phyloP scores from a whole-genome alignment of 441 rosid species.

The Erodium moschatum region DNA sequence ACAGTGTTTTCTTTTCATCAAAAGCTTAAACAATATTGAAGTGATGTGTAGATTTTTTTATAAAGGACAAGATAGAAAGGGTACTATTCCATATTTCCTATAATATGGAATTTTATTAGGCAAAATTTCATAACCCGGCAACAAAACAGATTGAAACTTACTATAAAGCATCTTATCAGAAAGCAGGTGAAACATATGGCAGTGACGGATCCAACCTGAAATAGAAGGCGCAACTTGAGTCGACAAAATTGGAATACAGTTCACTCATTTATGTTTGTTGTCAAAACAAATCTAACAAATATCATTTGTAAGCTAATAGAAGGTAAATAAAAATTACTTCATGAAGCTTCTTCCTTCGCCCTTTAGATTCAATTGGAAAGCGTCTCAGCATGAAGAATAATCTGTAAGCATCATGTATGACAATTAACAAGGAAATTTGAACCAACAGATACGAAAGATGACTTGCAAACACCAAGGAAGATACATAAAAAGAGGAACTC shows the following conservation, averaged over 20 bases:
- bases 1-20: background rate
- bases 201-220: too few species aligned
- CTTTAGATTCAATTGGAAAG: slow-evolving; percentile 86
- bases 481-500: slow-evolving; percentile 1
- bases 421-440: slow-evolving; percentile 8
- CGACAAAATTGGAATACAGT: background rate
- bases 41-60: background rate
- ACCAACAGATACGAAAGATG: background rate
- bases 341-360: slow-evolving; percentile 88
- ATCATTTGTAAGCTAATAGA: background rate
- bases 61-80: background rate
- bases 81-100: background rate
- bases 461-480: background rate
- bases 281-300: background rate
- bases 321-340: slow-evolving; percentile 43
- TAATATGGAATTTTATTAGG: background rate
- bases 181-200: too few species aligned
- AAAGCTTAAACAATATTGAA: background rate
- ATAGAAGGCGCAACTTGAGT: slow-evolving; percentile 12
- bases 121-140: background rate
- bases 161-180: too few species aligned
- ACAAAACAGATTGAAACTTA: slow-evolving; percentile 20
- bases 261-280: background rate
- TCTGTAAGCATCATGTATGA: slow-evolving; percentile 27
- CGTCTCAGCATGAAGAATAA: slow-evolving; percentile 78